These are phyloP conservation scores for Leucogyrophana mollusca DNA, from an alignment of 768 basidiomycete species.

Conservation along the genomic window DNA sequence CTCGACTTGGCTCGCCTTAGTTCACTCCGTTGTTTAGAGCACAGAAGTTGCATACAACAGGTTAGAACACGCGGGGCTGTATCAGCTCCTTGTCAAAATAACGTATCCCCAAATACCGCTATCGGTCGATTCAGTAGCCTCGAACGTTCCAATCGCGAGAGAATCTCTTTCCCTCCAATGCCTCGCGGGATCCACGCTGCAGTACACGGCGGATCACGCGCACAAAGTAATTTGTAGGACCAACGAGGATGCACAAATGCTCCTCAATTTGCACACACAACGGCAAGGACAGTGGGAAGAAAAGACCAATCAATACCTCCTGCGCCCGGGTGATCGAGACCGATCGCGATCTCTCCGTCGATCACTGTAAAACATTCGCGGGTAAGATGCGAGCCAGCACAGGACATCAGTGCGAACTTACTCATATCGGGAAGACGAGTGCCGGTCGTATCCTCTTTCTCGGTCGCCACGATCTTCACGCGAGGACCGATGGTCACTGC, in stretches of 20 bases:
- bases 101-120: too few relatives aligned
- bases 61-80: too few relatives aligned
- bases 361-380: conserved; percentile 46
- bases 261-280: not conserved
- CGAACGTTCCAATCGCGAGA: conserved; percentile 7
- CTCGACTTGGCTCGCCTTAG: too few relatives aligned
- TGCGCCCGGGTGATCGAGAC: conserved; percentile 67
- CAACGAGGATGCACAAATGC: not conserved
- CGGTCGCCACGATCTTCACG: conserved; percentile 69
- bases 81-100: too few relatives aligned
- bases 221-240: not conserved
- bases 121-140: not conserved
- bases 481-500: conserved; percentile 54
- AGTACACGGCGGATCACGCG: conserved; percentile 11
- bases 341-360: conserved; percentile 72
- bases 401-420: conserved; percentile 37
- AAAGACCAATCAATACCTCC: conserved; percentile 46
- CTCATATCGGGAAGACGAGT: conserved; percentile 72
- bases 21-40: too few relatives aligned
- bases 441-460: conserved; percentile 68
- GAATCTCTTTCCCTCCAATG: conserved; percentile 4
- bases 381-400: conserved; percentile 9
- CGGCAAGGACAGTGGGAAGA: too few relatives aligned
- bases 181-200: conserved; percentile 29
- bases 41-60: too few relatives aligned